Conservation (phyloP, 2,329 filamentous ascomycete genomes). For the Fusarium dimerum region DNA sequence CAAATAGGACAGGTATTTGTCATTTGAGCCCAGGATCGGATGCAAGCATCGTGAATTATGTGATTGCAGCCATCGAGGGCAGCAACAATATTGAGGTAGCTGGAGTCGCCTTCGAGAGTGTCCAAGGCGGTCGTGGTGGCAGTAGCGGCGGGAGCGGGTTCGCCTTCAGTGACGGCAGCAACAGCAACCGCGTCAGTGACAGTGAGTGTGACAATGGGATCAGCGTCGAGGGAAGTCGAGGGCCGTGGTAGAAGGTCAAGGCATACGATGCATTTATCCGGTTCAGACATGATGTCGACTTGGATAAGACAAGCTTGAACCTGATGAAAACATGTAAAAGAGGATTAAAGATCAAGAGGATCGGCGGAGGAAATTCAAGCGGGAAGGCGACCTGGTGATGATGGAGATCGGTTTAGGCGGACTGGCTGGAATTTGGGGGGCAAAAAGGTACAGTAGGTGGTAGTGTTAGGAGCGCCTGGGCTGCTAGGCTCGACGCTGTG, state of each 20-base stretch:
- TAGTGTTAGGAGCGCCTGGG: conserved; percentile 7
- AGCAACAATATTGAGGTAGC: conserved; percentile 51
- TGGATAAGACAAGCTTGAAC: conserved; percentile 35
- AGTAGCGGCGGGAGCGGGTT: conserved; percentile 23
- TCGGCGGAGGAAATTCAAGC: conserved; percentile 19
- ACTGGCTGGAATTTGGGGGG: conserved; percentile 14
- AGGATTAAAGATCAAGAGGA: conserved; percentile 5
- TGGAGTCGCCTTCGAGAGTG: conserved; percentile 31
- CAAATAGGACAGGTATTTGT: conserved; percentile 99
- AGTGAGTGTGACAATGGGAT: conserved; percentile 18
- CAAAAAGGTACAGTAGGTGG: conserved; percentile 5
- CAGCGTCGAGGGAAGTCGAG: conserved; percentile 30
- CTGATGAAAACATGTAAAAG: conserved; percentile 52
- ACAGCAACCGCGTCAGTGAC: conserved; percentile 21
- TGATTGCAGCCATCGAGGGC: conserved; percentile 79
- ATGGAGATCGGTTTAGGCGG: conserved; percentile 20
- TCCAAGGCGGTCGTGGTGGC: conserved; percentile 25
- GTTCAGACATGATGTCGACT: conserved; percentile 50
- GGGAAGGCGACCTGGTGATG: conserved; percentile 26
- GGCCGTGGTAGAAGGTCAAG: conserved; percentile 57
- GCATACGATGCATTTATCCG: conserved; percentile 72
- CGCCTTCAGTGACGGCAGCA: conserved; percentile 23
- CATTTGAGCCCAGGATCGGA: conserved; percentile 92
- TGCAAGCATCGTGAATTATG: conserved; percentile 87
- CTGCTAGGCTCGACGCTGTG: no score